A percentile compares a stretch with the other conserved stretches of the same genome.
phyloP scores from a whole-genome alignment of 2,329 filamentous ascomycete genomes.

The Pestalotiopsis sp. region DNA sequence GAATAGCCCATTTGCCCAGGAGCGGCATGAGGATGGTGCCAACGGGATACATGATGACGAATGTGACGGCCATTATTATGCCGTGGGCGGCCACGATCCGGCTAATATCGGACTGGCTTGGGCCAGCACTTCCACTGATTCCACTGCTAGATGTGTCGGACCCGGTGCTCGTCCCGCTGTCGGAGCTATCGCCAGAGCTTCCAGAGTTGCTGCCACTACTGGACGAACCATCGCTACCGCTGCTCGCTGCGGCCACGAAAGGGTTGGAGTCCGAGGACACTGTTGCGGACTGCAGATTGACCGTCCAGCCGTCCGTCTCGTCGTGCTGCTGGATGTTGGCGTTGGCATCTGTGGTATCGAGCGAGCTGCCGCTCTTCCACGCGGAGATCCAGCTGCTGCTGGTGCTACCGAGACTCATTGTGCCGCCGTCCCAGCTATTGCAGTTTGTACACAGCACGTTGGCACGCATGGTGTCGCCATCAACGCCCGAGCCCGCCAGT shows the following conservation, averaged over 20 bases:
- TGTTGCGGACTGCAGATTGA: slow-evolving; percentile 52
- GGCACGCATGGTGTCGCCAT: slow-evolving; percentile 55
- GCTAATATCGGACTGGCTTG: slow-evolving; percentile 18
- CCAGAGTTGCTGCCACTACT: slow-evolving; percentile 17
- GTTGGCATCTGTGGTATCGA: slow-evolving; percentile 44
- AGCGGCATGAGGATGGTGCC: slow-evolving; percentile 64
- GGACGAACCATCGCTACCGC: slow-evolving; percentile 11
- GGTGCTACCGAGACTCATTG: slow-evolving; percentile 43
- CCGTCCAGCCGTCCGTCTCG: slow-evolving; percentile 40
- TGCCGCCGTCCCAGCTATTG: slow-evolving; percentile 45
- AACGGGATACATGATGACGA: slow-evolving; percentile 61
- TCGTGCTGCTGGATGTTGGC: slow-evolving; percentile 51
- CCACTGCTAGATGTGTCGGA: slow-evolving; percentile 12
- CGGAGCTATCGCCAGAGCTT: slow-evolving; percentile 16
- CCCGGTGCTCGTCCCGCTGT: slow-evolving; percentile 9
- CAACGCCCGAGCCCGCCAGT: slow-evolving; percentile 61
- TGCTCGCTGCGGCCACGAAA: slow-evolving; percentile 37
- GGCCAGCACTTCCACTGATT: slow-evolving; percentile 14
- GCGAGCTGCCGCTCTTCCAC: slow-evolving; percentile 49
- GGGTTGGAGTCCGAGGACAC: slow-evolving; percentile 54
- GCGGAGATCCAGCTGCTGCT: slow-evolving; percentile 55
- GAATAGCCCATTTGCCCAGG: slow-evolving; percentile 58
- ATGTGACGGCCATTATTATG: slow-evolving; percentile 62
- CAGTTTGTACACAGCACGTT: slow-evolving; percentile 62
- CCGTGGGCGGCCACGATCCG: slow-evolving; percentile 50